A percentile compares a stretch with the other conserved stretches of the same genome.
These are phyloP conservation scores for Phytophthora litchii DNA, from an alignment of 352 stramenopile species.

Conservation along the genomic window DNA sequence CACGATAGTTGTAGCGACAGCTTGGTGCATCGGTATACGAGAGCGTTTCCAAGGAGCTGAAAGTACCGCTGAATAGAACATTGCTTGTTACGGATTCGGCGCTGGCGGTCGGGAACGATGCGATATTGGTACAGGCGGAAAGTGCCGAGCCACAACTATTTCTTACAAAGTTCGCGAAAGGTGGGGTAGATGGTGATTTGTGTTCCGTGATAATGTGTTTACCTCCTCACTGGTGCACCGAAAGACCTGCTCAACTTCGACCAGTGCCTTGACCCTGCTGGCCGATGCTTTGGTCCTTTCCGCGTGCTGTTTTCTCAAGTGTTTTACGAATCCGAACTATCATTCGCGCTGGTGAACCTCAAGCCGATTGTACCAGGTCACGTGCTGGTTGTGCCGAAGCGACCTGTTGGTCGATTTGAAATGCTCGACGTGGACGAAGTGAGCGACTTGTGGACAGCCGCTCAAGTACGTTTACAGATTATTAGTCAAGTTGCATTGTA, in stretches of 20 bases:
- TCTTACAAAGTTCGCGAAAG: constrained; percentile 27
- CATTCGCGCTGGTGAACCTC: constrained; percentile 92
- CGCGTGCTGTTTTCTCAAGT: constrained; percentile 53
- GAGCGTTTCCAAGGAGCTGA: constrained; percentile 16
- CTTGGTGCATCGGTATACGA: constrained; percentile 22
- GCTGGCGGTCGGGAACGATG: not conserved
- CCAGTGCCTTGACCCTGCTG: constrained; percentile 37
- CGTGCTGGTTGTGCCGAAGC: constrained; percentile 89
- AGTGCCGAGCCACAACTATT: constrained; percentile 1
- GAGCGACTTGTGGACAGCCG: constrained; percentile 87
- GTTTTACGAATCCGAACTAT: constrained; percentile 63
- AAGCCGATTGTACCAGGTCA: constrained; percentile 94
- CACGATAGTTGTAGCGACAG: not conserved
- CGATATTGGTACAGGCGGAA: constrained; percentile 14
- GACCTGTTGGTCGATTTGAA: constrained; percentile 72
- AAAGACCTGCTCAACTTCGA: constrained; percentile 50
- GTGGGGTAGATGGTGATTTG: constrained; percentile 4
- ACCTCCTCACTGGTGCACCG: not conserved
- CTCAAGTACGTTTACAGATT: constrained; percentile 49
- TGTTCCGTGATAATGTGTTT: not conserved
- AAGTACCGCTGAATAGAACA: constrained; percentile 34
- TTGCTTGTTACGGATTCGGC: constrained; percentile 34
- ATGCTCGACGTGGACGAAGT: constrained; percentile 86
- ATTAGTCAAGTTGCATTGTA: not conserved
- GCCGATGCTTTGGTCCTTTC: constrained; percentile 52